Conservation (phyloP, 2,329 filamentous ascomycete genomes). For the Neopestalotiopsis sp. region DNA sequence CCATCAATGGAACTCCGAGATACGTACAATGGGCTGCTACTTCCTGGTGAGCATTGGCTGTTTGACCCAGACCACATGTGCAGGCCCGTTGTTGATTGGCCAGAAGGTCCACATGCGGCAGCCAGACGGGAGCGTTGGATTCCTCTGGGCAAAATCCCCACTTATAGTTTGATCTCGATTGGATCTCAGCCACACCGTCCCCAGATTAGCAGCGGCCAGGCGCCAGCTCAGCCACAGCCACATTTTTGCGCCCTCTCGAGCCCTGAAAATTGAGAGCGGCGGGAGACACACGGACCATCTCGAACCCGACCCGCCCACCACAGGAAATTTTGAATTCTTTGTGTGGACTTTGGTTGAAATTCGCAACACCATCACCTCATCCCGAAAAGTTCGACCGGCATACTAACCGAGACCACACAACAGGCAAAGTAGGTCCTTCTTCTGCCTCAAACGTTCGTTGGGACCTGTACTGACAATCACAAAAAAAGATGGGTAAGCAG, state of each 20-base stretch:
- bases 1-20: slow-evolving; percentile 26
- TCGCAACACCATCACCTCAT: slow-evolving; percentile 1
- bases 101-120: not conserved
- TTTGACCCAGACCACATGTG: too few species aligned
- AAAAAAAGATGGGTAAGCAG: slow-evolving; percentile 66
- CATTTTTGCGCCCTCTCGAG: slow-evolving; percentile 10
- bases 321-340: slow-evolving; percentile 18
- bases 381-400: slow-evolving; percentile 17
- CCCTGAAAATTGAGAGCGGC: slow-evolving; percentile 9
- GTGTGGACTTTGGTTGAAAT: slow-evolving; percentile 15
- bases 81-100: slow-evolving; percentile 18
- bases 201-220: not conserved
- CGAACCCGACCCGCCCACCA: slow-evolving; percentile 5
- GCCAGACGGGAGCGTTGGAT: not conserved
- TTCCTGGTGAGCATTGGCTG: slow-evolving; percentile 13
- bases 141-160: not conserved
- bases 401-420: slow-evolving; percentile 19
- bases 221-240: slow-evolving; percentile 7
- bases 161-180: not conserved
- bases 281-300: slow-evolving; percentile 13
- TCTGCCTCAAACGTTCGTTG: slow-evolving; percentile 4
- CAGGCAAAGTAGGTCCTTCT: slow-evolving; percentile 29
- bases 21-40: not conserved
- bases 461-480: slow-evolving; percentile 42
- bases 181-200: not conserved